These are phyloP conservation scores for Cryptosporidium baileyi DNA, from an alignment of 169 alveolate species.

Conservation along the genomic window DNA sequence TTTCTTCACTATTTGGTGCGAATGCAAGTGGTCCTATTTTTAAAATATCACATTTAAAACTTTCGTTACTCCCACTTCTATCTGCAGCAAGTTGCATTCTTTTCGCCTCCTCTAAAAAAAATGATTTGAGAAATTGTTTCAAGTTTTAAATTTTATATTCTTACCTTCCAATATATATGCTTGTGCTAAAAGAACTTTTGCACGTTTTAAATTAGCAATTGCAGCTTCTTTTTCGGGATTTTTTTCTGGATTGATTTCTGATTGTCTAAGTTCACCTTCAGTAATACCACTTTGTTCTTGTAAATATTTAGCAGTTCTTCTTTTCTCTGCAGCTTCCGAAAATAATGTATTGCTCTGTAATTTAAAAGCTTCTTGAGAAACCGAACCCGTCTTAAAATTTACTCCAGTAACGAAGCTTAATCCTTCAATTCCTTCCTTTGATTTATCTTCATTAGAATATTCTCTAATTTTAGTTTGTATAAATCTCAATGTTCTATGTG, in stretches of 20 bases:
- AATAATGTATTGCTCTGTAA: constrained; percentile 48
- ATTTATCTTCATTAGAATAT: not conserved
- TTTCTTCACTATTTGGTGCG: constrained; percentile 75
- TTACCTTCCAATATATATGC: constrained; percentile 69
- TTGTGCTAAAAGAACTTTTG: constrained; percentile 57
- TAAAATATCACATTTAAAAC: constrained; percentile 73
- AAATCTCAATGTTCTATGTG: constrained; percentile 43
- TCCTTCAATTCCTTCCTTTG: not conserved
- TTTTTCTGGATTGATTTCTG: constrained; percentile 17
- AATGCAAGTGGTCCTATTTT: constrained; percentile 78
- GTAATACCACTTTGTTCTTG: constrained; percentile 66
- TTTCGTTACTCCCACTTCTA: constrained; percentile 51
- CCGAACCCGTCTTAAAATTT: constrained; percentile 12
- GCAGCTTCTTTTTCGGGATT: constrained; percentile 59
- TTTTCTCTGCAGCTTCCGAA: constrained; percentile 44
- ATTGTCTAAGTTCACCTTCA: constrained; percentile 14
- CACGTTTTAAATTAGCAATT: constrained; percentile 43
- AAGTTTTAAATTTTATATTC: not conserved
- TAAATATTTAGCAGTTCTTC: constrained; percentile 55
- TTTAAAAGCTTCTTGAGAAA: constrained; percentile 68
- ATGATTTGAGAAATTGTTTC: constrained; percentile 4
- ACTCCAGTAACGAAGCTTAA: constrained; percentile 33
- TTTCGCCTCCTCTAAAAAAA: constrained; percentile 54
- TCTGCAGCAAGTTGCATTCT: constrained; percentile 69
- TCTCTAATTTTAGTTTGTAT: constrained; percentile 9